These are phyloP conservation scores for Pyrenophora teres DNA, from an alignment of 2,329 filamentous ascomycete species.

Conservation along the genomic window DNA sequence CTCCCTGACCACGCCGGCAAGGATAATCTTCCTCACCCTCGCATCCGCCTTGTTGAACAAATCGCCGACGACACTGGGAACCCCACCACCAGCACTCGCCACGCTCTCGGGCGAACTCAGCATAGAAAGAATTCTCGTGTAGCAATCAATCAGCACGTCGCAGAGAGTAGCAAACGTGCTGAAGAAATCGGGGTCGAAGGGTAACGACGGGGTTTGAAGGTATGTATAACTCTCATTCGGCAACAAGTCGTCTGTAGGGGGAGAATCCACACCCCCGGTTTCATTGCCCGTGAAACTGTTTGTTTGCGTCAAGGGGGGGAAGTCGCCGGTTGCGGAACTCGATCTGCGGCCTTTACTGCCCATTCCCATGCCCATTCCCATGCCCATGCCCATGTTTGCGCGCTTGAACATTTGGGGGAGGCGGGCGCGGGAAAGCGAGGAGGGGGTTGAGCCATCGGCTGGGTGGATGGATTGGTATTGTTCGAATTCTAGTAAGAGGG, in stretches of 20 bases:
- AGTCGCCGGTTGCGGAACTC: conserved; percentile 61
- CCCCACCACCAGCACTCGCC: conserved; percentile 29
- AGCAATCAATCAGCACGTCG: conserved; percentile 92
- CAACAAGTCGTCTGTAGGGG: conserved; percentile 41
- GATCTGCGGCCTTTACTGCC: conserved; percentile 55
- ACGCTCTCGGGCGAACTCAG: conserved; percentile 68
- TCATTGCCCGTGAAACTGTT: conserved; percentile 34
- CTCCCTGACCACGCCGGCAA: conserved; percentile 84
- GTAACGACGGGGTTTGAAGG: conserved; percentile 86
- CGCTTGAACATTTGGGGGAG: conserved; percentile 63
- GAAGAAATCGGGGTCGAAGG: conserved; percentile 96
- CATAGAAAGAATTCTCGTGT: conserved; percentile 75
- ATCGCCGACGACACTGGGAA: conserved; percentile 65
- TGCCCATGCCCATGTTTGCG: conserved; percentile 42
- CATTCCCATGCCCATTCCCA: conserved; percentile 43
- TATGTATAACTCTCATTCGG: conserved; percentile 85
- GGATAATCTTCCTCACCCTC: conserved; percentile 83
- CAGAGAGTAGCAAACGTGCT: conserved; percentile 95
- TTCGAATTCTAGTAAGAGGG: conserved; percentile 88
- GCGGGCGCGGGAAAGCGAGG: conserved; percentile 74
- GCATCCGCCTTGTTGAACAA: conserved; percentile 89
- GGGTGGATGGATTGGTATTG: conserved; percentile 87
- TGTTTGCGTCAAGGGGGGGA: conserved; percentile 26
- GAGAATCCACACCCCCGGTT: conserved; percentile 33
- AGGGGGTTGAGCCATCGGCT: conserved; percentile 70